Conservation (phyloP, 805 yeast genomes). For the Aciculoconidium aculeatum region DNA sequence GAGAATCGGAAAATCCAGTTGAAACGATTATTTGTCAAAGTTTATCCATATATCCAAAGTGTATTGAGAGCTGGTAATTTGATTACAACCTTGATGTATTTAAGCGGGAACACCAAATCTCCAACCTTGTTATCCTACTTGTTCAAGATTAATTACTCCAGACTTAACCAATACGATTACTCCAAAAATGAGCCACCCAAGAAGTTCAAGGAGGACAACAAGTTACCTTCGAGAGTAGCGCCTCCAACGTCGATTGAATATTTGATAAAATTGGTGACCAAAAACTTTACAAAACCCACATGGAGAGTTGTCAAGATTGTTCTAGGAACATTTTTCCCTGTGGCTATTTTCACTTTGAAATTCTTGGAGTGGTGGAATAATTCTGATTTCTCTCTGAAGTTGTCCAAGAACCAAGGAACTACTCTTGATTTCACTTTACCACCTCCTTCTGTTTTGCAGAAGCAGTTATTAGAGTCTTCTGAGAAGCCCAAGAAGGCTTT, state of each 20-base stretch:
- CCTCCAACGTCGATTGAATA: constrained; percentile 39
- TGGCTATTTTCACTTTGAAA: constrained; percentile 74
- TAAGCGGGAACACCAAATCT: constrained; percentile 61
- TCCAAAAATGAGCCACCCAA: constrained; percentile 26
- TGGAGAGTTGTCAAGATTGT: constrained; percentile 26
- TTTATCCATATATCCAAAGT: constrained; percentile 57
- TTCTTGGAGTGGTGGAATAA: constrained; percentile 93
- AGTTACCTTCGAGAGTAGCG: constrained; percentile 22
- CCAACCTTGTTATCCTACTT: constrained; percentile 58
- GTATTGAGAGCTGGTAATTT: constrained; percentile 45
- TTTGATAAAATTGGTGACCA: constrained; percentile 18
- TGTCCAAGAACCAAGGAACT: constrained; percentile 44
- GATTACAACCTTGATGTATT: constrained; percentile 52
- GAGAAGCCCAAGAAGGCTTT: constrained; percentile 14
- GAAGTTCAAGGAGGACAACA: constrained; percentile 6
- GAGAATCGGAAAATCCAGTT: constrained; percentile 24
- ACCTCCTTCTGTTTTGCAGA: constrained; percentile 33
- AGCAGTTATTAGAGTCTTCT: constrained; percentile 7
- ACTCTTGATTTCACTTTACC: constrained; percentile 45
- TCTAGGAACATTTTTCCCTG: constrained; percentile 60
- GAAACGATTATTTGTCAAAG: constrained; percentile 42
- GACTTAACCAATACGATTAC: constrained; percentile 51
- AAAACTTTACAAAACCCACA: constrained; percentile 19
- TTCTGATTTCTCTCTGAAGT: constrained; percentile 59
- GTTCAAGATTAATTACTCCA: constrained; percentile 58